Conservation (phyloP, 768 basidiomycete species). For the Russula abietina region DNA sequence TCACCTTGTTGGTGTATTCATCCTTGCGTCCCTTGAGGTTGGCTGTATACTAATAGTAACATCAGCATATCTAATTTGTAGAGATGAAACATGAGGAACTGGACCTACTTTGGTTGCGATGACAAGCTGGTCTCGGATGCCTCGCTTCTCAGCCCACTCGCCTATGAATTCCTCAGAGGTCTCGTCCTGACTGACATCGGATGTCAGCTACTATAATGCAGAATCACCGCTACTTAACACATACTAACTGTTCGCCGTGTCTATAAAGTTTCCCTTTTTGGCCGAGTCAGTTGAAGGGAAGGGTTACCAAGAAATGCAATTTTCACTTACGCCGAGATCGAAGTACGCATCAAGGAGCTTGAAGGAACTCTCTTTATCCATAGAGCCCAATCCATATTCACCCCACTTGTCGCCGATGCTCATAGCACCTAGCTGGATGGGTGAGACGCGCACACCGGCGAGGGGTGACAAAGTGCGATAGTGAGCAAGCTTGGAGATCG, state of each 20-base stretch:
- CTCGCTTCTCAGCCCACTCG: constrained; percentile 37
- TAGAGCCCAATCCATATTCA: constrained; percentile 34
- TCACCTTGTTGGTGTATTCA: constrained; percentile 31
- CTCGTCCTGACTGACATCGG: constrained; percentile 25
- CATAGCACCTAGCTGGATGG: constrained; percentile 42
- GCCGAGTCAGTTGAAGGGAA: background rate
- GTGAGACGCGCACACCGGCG: constrained; percentile 37
- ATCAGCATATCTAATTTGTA: background rate
- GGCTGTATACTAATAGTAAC: constrained; percentile 27
- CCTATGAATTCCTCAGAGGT: constrained; percentile 35
- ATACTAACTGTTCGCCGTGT: constrained; percentile 36
- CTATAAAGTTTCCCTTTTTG: constrained; percentile 30
- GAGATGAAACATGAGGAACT: background rate
- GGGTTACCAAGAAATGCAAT: background rate
- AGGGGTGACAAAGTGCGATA: constrained; percentile 33
- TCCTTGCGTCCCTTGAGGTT: constrained; percentile 25
- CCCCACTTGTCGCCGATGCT: constrained; percentile 44
- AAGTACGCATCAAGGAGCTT: constrained; percentile 43
- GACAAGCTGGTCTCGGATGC: constrained; percentile 36
- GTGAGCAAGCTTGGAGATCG: constrained; percentile 28
- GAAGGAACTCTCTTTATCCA: constrained; percentile 40
- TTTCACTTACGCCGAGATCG: constrained; percentile 28
- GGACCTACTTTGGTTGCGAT: constrained; percentile 28
- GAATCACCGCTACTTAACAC: background rate
- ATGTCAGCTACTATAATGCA: background rate